These are phyloP conservation scores for Globisporangium cystogenes DNA, from an alignment of 352 stramenopile species.

Conservation along the genomic window DNA sequence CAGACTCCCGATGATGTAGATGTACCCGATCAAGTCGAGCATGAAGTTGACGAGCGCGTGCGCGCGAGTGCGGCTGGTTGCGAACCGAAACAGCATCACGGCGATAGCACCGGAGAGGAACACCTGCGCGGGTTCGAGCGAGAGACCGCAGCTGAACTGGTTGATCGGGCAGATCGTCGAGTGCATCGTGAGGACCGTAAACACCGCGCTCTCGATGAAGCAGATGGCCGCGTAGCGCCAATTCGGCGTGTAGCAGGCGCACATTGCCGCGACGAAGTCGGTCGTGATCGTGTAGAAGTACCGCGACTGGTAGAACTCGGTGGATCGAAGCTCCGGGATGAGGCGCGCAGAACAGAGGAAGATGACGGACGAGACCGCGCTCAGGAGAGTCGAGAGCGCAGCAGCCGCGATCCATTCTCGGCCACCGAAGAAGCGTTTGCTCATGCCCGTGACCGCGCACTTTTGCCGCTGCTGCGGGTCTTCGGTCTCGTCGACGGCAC, in stretches of 20 bases:
- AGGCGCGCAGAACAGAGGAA: constrained; percentile 38
- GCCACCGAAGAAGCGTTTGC: constrained; percentile 26
- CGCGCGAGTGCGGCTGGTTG: too few relatives aligned
- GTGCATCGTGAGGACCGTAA: constrained; percentile 60
- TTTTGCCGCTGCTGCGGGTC: too few relatives aligned
- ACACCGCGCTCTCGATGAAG: constrained; percentile 59
- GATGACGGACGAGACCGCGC: constrained; percentile 21
- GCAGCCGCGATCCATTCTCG: constrained; percentile 49
- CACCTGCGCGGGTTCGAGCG: constrained; percentile 41
- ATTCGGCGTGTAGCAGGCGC: constrained; percentile 51
- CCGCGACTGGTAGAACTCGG: constrained; percentile 46
- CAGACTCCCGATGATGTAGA: constrained; percentile 72
- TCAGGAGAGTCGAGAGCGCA: constrained; percentile 24
- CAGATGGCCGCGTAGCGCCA: constrained; percentile 63
- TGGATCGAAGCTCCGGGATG: constrained; percentile 36
- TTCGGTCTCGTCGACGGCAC: too few relatives aligned
- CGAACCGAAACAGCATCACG: constrained; percentile 49
- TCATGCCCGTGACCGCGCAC: constrained; percentile 21
- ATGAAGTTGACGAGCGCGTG: constrained; percentile 30
- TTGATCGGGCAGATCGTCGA: constrained; percentile 69
- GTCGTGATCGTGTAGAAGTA: constrained; percentile 55
- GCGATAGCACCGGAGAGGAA: constrained; percentile 48
- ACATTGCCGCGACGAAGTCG: constrained; percentile 51
- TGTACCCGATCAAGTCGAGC: constrained; percentile 60
- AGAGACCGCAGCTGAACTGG: constrained; percentile 51